Base-by-base conservation (phyloP, 768 basidiomycete genomes). In the Paxillus involutus region DNA sequence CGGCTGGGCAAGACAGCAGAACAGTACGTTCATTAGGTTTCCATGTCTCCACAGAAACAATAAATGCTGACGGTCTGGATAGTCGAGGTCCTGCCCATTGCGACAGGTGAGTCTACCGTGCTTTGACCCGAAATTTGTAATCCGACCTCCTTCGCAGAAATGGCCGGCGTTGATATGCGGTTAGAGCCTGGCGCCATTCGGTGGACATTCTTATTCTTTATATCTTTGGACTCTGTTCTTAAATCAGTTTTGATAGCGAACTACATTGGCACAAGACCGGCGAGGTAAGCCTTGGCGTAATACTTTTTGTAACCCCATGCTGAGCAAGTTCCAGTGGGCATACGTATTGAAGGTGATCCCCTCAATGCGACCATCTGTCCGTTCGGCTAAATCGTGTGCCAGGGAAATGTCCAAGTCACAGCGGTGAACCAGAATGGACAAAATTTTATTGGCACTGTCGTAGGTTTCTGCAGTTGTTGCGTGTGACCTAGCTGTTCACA, bases 1-100 rank as follows among this genome's bases (percentile, higher is more conserved):
- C 13, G 85, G 84, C 0, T 85, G 84, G 84, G 78, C 81, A 13
- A 74, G 83, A 33, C 75, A 82, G 58, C 75, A 84, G 65, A 86
- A 82, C 55, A 59, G 83, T 78, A 13, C 41, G 74, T 59, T 6
- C 13, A 26, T 26, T 6, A 26, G 26, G 26, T 0, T 37, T 40
- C 35, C 4, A 3, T 48, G 24, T 32, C 11, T 3, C 45, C 33
- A 26, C 26, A 6, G 30, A 16, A 29, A 7, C 5, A 8, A 26
- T 10, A n/a, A 19, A n/a, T 6, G 4, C 19, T 49, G 24, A 29
- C 44, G 2, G 5, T 6, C 0, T 46, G 3, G 3, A 26, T 42
- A 77, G 77, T 71, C 6, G 52, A 65, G 1, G 57, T 60, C 32
- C 67, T 79, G 71, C 71, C 75, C 17, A 53, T 77, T 19, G 75